Evolutionary conservation across 345 rosid genomes (phyloP).

Genomic region (Eucalyptus marginata): DNA sequence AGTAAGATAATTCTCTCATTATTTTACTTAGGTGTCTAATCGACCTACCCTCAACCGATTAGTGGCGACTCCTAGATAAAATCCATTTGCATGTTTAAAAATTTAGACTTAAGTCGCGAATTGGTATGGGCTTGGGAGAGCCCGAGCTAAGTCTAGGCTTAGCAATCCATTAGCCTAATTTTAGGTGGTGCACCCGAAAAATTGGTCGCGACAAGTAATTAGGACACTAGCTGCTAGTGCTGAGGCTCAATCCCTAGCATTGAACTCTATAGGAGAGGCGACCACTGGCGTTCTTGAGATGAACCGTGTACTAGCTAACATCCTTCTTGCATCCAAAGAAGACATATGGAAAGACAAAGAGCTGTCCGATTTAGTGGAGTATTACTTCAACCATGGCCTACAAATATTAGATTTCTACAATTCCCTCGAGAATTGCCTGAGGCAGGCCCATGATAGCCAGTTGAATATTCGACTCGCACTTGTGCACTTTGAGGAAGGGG

Average conservation of each 20-base stretch:
- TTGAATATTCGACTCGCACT: slow-evolving; percentile 50
- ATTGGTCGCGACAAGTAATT: too few species aligned
- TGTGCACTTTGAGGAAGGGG: slow-evolving; percentile 41
- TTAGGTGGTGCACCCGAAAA: too few species aligned
- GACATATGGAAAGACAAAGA: slow-evolving; percentile 52
- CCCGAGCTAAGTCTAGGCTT: too few species aligned
- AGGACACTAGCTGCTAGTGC: slow-evolving; percentile 32
- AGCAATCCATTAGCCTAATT: too few species aligned
- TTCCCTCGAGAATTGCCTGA: slow-evolving; percentile 55
- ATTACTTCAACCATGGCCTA: slow-evolving; percentile 46
- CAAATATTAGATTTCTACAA: slow-evolving; percentile 27
- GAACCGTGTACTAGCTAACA: slow-evolving; percentile 58
- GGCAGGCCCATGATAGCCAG: slow-evolving; percentile 59
- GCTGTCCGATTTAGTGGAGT: slow-evolving; percentile 42
- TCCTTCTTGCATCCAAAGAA: slow-evolving; percentile 28
- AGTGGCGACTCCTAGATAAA: too few species aligned
- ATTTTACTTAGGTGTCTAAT: too few species aligned
- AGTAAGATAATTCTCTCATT: too few species aligned
- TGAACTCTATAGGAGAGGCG: slow-evolving; percentile 12
- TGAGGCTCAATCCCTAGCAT: slow-evolving; percentile 38
- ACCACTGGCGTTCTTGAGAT: slow-evolving; percentile 51
- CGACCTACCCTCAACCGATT: too few species aligned
- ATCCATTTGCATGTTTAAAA: too few species aligned
- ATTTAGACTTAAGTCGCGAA: too few species aligned
- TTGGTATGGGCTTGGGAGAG: too few species aligned